phyloP scores from a whole-genome alignment of 495 filamentous ascomycete species.

The Neurospora tetrasperma region DNA sequence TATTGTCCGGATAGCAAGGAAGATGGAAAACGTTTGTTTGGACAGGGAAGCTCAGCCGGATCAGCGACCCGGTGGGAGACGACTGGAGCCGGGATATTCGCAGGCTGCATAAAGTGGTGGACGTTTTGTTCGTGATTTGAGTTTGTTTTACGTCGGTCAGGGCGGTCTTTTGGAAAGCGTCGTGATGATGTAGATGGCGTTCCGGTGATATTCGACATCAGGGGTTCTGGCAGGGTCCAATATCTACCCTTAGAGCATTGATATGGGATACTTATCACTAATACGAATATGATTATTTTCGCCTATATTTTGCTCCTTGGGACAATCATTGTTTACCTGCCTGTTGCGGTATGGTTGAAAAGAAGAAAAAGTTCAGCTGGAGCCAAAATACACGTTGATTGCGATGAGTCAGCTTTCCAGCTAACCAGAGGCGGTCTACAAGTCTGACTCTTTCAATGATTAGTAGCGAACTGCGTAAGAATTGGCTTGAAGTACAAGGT shows the following conservation, averaged over 20 bases:
- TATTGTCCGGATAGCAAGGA: conserved; percentile 45
- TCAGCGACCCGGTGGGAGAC: conserved; percentile 2
- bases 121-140: neutral
- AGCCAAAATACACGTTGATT: neutral
- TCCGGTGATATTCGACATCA: neutral
- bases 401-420: neutral
- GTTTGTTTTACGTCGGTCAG: neutral
- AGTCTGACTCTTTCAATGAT: neutral
- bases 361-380: neutral
- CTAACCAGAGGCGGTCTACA: neutral
- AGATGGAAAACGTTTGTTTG: conserved; percentile 34
- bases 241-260: neutral
- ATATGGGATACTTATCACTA: neutral
- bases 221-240: neutral
- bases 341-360: neutral
- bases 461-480: neutral
- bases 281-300: neutral
- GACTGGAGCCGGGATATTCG: conserved; percentile 16
- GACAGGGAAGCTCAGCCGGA: conserved; percentile 15
- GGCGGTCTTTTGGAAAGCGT: neutral
- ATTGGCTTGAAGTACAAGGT: neutral
- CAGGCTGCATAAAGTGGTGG: conserved; percentile 8
- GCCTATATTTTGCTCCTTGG: neutral
- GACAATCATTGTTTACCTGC: neutral
- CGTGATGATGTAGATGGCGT: neutral